phyloP scores from a whole-genome alignment of 495 filamentous ascomycete genomes.

The Aspergillus ellipticus region DNA sequence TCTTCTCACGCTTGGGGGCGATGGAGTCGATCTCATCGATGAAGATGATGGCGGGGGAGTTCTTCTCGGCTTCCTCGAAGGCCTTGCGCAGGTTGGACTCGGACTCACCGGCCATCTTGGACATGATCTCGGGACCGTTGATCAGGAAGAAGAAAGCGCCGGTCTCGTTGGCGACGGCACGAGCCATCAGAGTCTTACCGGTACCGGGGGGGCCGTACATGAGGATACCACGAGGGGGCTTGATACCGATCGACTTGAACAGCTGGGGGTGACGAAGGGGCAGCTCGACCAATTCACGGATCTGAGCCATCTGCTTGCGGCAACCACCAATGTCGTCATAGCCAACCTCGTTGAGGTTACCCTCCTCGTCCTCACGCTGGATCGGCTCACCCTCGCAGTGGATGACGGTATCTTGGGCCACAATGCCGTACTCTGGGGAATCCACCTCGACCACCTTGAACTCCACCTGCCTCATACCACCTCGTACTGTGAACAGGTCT shows the following conservation, averaged over 20 bases:
- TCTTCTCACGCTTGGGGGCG: conserved; percentile 99
- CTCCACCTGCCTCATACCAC: conserved; percentile 97
- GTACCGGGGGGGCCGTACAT: conserved; percentile 98
- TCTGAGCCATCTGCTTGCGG: conserved; percentile 99
- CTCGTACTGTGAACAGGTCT: conserved; percentile 93
- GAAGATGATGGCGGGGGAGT: conserved; percentile 98
- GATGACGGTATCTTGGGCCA: conserved; percentile 97
- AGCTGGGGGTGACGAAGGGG: conserved; percentile 94
- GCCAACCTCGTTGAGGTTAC: conserved; percentile 96
- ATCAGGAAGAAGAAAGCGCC: conserved; percentile 99
- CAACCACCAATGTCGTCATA: conserved; percentile 99
- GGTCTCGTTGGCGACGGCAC: conserved; percentile 97
- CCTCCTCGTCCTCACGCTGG: conserved; percentile 97
- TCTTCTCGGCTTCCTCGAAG: conserved; percentile 99
- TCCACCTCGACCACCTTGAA: conserved; percentile 99
- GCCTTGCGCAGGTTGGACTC: conserved; percentile 97
- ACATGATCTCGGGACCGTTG: conserved; percentile 99
- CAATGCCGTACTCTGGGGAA: conserved; percentile 95
- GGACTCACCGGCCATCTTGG: conserved; percentile 99
- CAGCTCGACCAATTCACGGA: conserved; percentile 96
- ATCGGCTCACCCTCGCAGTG: conserved; percentile 99
- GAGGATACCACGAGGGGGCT: conserved; percentile 96
- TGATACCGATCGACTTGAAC: conserved; percentile 99
- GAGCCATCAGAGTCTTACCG: conserved; percentile 98
- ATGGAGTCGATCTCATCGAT: conserved; percentile 99